phyloP scores from a whole-genome alignment of 176 grass and related monocot species.

The Zoysia pacifica region DNA sequence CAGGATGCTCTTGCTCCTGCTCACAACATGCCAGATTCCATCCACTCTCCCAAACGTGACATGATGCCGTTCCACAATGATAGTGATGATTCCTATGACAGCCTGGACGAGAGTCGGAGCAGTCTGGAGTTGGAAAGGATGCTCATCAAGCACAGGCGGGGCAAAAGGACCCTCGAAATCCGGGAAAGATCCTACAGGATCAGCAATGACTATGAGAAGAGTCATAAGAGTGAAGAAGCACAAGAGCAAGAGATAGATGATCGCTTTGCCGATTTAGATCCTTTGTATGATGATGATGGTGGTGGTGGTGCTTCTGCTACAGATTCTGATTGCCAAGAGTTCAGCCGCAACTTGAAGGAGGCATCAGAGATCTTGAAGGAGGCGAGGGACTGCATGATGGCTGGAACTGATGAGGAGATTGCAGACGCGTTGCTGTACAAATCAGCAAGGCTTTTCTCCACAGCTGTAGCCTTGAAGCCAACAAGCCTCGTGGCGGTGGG shows the following conservation, averaged over 20 bases:
- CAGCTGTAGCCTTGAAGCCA: conserved; percentile 71
- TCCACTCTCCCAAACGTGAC: neutral
- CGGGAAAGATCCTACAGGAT: conserved; percentile 63
- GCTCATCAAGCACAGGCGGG: conserved; percentile 61
- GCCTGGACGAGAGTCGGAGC: neutral
- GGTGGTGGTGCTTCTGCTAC: neutral
- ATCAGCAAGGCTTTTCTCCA: conserved; percentile 67
- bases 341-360: conserved; percentile 62
- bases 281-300: neutral
- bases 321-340: conserved; percentile 54
- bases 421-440: conserved; percentile 72
- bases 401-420: conserved; percentile 53
- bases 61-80: conserved; percentile 55
- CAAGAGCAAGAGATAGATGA: neutral
- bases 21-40: neutral
- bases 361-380: conserved; percentile 58
- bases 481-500: conserved; percentile 74
- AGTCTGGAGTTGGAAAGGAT: conserved; percentile 42
- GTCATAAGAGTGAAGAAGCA: conserved; percentile 10
- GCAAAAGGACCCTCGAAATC: conserved; percentile 70
- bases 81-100: conserved; percentile 22
- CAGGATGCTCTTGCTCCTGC: neutral
- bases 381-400: conserved; percentile 67
- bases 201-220: conserved; percentile 24
- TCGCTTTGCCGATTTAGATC: conserved; percentile 10